phyloP scores from a whole-genome alignment of 1,284 basidiomycete genomes.

The Ceratobasidium sp. region DNA sequence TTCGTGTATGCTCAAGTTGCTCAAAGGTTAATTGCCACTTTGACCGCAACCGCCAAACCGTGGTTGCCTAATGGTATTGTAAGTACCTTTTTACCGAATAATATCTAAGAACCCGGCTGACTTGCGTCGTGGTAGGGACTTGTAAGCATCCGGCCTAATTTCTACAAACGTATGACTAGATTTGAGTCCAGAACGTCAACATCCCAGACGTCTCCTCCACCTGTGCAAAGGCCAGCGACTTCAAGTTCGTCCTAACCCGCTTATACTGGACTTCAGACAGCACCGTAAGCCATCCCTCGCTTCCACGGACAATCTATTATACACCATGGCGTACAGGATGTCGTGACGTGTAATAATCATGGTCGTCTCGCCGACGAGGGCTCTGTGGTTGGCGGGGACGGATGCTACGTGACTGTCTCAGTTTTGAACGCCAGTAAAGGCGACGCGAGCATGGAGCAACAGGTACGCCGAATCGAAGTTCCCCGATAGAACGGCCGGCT shows the following conservation, averaged over 20 bases:
- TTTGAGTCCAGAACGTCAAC: conserved; percentile 61
- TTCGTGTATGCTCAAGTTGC: conserved; percentile 56
- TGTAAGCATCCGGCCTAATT: background rate
- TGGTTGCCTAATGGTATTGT: conserved; percentile 59
- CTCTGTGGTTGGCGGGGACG: background rate
- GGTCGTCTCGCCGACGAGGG: conserved; percentile 36
- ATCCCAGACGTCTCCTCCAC: conserved; percentile 57
- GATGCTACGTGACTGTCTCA: conserved; percentile 42
- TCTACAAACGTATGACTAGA: background rate
- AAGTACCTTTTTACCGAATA: background rate
- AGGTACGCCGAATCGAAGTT: background rate
- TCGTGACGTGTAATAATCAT: conserved; percentile 33
- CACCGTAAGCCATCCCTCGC: background rate
- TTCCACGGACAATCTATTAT: background rate
- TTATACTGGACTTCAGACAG: conserved; percentile 49
- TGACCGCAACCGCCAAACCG: conserved; percentile 55
- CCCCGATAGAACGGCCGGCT: background rate
- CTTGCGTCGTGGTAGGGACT: conserved; percentile 12
- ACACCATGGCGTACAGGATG: background rate
- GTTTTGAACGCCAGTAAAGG: conserved; percentile 29
- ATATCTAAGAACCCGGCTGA: background rate
- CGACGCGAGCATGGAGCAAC: conserved; percentile 29
- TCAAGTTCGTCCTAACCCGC: conserved; percentile 62
- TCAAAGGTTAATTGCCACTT: conserved; percentile 56
- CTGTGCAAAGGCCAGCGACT: conserved; percentile 57